A percentile compares a stretch with the other conserved stretches of the same genome.
These are phyloP conservation scores for Ogataea allantospora DNA, from an alignment of 805 yeast species.

Conservation along the genomic window DNA sequence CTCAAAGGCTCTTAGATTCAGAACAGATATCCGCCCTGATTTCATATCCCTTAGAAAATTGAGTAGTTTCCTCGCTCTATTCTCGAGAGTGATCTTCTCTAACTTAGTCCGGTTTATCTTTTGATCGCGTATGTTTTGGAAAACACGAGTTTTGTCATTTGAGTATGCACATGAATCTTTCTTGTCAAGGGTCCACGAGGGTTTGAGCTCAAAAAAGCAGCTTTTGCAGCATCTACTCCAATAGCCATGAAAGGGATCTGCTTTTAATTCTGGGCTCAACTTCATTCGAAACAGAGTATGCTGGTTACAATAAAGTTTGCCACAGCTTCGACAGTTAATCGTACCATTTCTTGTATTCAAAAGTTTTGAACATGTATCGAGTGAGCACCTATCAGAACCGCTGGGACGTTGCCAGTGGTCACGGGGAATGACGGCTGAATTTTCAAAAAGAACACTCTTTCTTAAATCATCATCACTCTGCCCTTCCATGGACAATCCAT, in stretches of 20 bases:
- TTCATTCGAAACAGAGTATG: conserved; percentile 59
- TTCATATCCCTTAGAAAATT: conserved; percentile 14
- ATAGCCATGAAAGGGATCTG: conserved; percentile 49
- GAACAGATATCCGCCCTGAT: conserved; percentile 8
- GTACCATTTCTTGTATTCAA: conserved; percentile 54
- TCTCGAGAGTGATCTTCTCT: conserved; percentile 56
- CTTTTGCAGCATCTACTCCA: conserved; percentile 69
- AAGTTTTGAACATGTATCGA: conserved; percentile 38
- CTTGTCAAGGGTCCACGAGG: conserved; percentile 13
- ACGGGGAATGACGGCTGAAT: conserved; percentile 31
- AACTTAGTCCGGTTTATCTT: conserved; percentile 50
- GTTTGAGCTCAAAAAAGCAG: conserved; percentile 50
- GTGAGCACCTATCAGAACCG: conserved; percentile 42
- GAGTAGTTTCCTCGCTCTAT: conserved; percentile 50
- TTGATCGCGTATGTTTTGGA: conserved; percentile 39
- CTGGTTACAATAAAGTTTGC: conserved; percentile 60
- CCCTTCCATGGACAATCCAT: conserved; percentile 23
- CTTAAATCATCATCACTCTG: neutral
- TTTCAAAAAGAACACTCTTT: conserved; percentile 2
- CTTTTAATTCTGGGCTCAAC: conserved; percentile 46
- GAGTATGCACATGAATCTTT: conserved; percentile 7
- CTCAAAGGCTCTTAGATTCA: conserved; percentile 38
- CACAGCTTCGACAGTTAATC: conserved; percentile 77
- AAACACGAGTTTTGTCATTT: conserved; percentile 47
- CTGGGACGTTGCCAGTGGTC: conserved; percentile 59